A percentile compares a stretch with the other conserved stretches of the same genome.
Conservation (phyloP, 2,329 filamentous ascomycete genomes). For the Teratosphaeriaceae sp. region DNA sequence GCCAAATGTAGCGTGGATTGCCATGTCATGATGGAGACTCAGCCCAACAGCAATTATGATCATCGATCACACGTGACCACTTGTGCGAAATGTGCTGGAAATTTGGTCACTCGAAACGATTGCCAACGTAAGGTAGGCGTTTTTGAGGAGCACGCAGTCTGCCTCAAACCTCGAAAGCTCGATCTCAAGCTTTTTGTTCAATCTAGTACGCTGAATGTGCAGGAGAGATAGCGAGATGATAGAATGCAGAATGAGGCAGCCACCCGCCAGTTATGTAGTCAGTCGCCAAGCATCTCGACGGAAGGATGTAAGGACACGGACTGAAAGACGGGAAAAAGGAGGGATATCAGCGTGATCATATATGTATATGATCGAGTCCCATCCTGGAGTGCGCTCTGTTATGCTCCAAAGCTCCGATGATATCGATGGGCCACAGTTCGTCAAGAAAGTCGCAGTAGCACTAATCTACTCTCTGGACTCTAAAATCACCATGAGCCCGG, state of each 20-base stretch:
- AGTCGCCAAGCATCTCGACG: not conserved
- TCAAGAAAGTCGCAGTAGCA: not conserved
- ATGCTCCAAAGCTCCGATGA: not conserved
- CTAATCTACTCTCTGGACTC: not conserved
- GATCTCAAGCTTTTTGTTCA: not conserved
- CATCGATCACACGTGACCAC: not conserved
- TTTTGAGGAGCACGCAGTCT: not conserved
- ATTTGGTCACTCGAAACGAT: not conserved
- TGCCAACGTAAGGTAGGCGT: not conserved
- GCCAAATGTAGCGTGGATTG: not conserved
- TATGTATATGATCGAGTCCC: not conserved
- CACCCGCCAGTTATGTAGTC: not conserved
- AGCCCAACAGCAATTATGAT: not conserved
- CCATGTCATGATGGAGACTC: not conserved
- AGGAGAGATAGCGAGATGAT: not conserved
- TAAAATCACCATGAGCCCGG: not conserved
- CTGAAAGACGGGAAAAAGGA: not conserved
- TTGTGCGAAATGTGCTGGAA: not conserved
- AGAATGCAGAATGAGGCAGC: not conserved
- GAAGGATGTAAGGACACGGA: not conserved
- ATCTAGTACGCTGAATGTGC: not conserved
- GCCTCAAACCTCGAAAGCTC: not conserved
- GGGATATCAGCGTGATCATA: not conserved
- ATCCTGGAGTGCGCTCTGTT: not conserved
- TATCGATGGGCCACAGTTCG: not conserved